A percentile compares a stretch with the other conserved stretches of the same genome.
These are phyloP conservation scores for Lathyrus tuberosus DNA, from an alignment of 306 rosid species.

Conservation along the genomic window DNA sequence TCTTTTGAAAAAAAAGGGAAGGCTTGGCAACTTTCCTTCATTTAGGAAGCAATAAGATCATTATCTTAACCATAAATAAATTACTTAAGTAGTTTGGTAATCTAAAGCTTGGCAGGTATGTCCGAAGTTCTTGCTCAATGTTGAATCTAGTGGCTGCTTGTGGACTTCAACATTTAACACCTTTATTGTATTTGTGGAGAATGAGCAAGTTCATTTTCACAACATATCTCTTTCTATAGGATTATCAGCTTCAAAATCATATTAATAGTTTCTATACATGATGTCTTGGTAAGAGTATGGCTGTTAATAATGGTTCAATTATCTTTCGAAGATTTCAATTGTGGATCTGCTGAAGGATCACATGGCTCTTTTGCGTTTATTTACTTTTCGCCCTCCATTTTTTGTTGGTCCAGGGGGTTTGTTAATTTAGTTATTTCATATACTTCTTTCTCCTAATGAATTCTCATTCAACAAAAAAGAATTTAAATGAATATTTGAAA, in stretches of 20 bases:
- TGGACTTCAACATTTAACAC: neutral
- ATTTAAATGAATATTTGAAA: constrained; percentile 18
- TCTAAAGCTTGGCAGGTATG: neutral
- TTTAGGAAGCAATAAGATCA: no score
- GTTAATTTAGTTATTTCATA: neutral
- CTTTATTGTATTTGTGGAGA: constrained; percentile 10
- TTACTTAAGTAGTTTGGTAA: neutral
- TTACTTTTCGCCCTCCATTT: neutral
- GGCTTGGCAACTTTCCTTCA: no score
- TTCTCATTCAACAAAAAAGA: constrained; percentile 6
- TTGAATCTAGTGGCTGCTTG: neutral
- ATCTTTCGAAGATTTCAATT: neutral
- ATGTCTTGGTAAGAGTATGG: constrained; percentile 2
- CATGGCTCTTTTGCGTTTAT: neutral
- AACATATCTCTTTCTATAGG: constrained; percentile 4
- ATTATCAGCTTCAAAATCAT: constrained; percentile 14
- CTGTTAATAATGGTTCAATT: constrained; percentile 24
- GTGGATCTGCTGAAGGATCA: neutral
- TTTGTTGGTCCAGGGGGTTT: constrained; percentile 5
- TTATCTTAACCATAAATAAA: neutral
- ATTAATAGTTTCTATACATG: constrained; percentile 2
- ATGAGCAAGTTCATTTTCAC: constrained; percentile 5
- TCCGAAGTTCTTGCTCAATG: constrained; percentile 26
- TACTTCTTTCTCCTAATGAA: neutral
- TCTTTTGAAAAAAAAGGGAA: no score